Evolutionary conservation across 257 asterid species (phyloP).

Genomic region (Schizonepeta tenuifolia): DNA sequence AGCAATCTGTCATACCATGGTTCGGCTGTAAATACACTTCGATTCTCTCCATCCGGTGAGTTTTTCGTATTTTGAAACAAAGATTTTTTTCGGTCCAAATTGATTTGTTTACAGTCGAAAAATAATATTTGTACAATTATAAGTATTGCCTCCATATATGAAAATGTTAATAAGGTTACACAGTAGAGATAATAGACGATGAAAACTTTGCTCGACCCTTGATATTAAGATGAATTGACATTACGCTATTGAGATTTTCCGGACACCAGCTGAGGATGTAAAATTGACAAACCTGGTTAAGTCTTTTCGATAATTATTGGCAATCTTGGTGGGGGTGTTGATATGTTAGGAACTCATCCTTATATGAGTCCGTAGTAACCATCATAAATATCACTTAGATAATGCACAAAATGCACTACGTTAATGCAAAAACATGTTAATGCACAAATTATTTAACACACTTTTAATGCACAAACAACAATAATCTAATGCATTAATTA

Average conservation of each 20-base stretch:
- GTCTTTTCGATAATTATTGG: neutral
- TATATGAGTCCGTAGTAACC: no score
- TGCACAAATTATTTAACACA: no score
- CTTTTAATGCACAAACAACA: no score
- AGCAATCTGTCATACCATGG: conserved; percentile 79
- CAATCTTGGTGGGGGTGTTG: no score
- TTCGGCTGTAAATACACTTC: conserved; percentile 87
- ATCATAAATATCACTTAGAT: no score
- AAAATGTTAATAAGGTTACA: neutral
- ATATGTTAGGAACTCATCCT: no score
- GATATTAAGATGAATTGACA: neutral
- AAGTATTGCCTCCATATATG: neutral
- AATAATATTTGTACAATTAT: neutral
- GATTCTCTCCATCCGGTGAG: conserved; percentile 91
- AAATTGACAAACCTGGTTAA: neutral
- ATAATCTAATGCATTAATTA: no score
- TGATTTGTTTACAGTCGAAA: neutral
- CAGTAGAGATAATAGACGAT: neutral
- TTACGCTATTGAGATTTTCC: neutral
- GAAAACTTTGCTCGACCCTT: no score
- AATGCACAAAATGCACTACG: no score
- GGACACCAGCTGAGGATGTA: conserved; percentile 8
- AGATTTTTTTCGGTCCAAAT: neutral
- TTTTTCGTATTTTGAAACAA: conserved; percentile 4
- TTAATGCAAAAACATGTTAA: no score